Conservation (phyloP, 2,329 filamentous ascomycete species). For the Alternaria triticina region DNA sequence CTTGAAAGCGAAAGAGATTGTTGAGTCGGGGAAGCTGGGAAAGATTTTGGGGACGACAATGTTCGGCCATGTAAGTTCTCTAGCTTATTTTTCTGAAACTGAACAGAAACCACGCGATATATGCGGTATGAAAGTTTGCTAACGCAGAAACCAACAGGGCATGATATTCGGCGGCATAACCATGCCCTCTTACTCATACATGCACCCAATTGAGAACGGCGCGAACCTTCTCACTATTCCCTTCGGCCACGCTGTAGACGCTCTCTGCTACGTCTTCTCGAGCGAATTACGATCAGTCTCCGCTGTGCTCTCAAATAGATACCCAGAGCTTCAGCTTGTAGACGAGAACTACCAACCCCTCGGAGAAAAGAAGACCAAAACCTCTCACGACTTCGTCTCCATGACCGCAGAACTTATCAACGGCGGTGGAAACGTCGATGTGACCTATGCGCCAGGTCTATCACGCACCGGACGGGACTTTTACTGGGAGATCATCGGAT, state of each 20-base stretch:
- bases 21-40: slow-evolving; percentile 54
- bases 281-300: slow-evolving; percentile 34
- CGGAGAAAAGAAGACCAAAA: slow-evolving; percentile 26
- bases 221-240: slow-evolving; percentile 53
- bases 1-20: slow-evolving; percentile 51
- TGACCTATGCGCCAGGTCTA: slow-evolving; percentile 27
- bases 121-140: background rate
- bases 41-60: slow-evolving; percentile 48
- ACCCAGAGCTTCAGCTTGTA: slow-evolving; percentile 26
- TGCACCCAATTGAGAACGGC: slow-evolving; percentile 55
- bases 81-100: background rate
- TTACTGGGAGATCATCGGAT: slow-evolving; percentile 49
- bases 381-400: slow-evolving; percentile 37
- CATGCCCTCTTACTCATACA: slow-evolving; percentile 52
- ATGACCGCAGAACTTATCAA: slow-evolving; percentile 27
- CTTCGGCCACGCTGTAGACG: slow-evolving; percentile 46
- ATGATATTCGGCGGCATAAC: slow-evolving; percentile 28
- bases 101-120: background rate
- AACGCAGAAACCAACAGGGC: slow-evolving; percentile 13
- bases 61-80: slow-evolving; percentile 26
- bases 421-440: slow-evolving; percentile 33
- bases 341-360: slow-evolving; percentile 24
- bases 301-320: slow-evolving; percentile 33
- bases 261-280: slow-evolving; percentile 36
- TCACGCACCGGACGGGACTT: slow-evolving; percentile 35